Base-by-base conservation (phyloP, 1,284 basidiomycete genomes). In the Sanghuangporus weigelae region DNA sequence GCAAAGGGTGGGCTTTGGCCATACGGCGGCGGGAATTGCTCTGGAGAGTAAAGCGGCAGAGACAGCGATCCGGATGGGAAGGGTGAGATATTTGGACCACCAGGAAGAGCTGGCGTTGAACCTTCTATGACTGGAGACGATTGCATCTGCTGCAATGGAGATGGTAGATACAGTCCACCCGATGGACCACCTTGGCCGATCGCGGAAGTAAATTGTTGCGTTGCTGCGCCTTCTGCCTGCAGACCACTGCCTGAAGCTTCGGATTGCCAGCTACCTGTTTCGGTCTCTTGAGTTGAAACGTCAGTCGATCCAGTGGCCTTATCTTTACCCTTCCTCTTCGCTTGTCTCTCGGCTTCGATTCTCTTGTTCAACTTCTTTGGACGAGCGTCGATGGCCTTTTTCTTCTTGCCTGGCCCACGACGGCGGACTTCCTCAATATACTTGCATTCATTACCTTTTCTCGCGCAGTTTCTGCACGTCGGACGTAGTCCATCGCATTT, bases 381-480 rank as follows among this genome's bases (percentile, higher is more conserved):
- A 16, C 63, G 50, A 19, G 46, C 48, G 16, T 48, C 40, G 5
- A 49, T 40, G 12, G 76, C 82, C 70, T 84, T 84, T 23, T 83
- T 81, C 40, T 84, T 82, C 73, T 86, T 89, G 26, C 87, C 89
- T 65, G 87, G 87, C 6, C 89, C 88, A 56, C 88, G 82, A 40
- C 88, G 81, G 71, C 81, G 78, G n/a, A 80, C 78, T 21, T 78
- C 71, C 21, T 74, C 72, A 50, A 79, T 80, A 73, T 90, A 91
- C 61, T 71, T 71, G 71, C 89, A 91, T 50, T 71, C 68, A 60
- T 19, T 23, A 59, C 74, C 71, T 38, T 83, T 82, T 35, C 76
- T 77, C 26, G 67, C 70, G 73, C 89, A 91, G 67, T 86, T 84
- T 12, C 72, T 75, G 68, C 89, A 91, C 7, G 75, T 73, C 38